Base-by-base conservation (phyloP, 441 rosid genomes). In the Populus hybrid region DNA sequence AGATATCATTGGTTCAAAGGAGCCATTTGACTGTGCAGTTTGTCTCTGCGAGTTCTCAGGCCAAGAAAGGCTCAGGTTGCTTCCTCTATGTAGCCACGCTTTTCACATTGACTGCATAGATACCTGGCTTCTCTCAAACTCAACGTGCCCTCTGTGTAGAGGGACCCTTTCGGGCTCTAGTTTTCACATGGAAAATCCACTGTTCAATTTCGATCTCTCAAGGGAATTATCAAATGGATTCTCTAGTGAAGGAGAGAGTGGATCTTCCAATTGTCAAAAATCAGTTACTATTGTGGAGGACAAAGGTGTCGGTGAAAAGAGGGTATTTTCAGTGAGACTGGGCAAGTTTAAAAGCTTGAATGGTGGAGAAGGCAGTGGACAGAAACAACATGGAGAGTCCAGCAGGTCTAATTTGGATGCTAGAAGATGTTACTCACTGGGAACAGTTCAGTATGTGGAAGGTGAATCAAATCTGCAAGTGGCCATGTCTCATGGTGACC, bases 351-450 rank as follows among this genome's bases (percentile, higher is more conserved):
- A 85, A 78, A 84, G 89, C 82, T 67, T 80, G 26, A 80, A 81
- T 69, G 85, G 42, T 40, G 88, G 73, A 32, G 84, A 67, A 77
- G 80, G 73, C 23, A 63, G 38, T 70, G 79, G 63, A 46, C 84
- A 77, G 66, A 77, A 24, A 70, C 81, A 28, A 28, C 64, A 80
- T 78, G 88, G 78, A 78, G 91, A 87, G 81, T 79, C 23, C 8
- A 88, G 88, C 74, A 78, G 86, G 26, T 67, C 85, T 28, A 73
- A 80, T 66, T 63, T 87, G 83, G 91, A 85, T 79, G 81, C 83
- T 12, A 86, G 96, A 76, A 90, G 95, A 84, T 93, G 98, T 75
- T 91, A 86, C 77, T 93, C 95, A 26, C 89, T 91, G 98, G 98
- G 95, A 1, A 82, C 90, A 34, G 88, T 83, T 74, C 88, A 88